Conservation (phyloP, 257 asterid genomes). For the Forsythia viridissima region DNA sequence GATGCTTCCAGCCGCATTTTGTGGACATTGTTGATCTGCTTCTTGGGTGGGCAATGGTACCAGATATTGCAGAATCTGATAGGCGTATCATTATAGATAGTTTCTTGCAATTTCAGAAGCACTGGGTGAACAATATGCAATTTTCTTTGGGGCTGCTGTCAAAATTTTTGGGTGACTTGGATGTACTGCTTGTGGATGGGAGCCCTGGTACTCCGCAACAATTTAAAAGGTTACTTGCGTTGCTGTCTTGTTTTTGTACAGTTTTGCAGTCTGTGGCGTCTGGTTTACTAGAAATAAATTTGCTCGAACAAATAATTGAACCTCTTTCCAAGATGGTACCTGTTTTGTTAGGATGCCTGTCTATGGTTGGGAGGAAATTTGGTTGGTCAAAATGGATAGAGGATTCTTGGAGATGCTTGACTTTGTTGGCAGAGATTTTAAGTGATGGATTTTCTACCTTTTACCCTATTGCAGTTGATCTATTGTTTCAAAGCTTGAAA, state of each 20-base stretch:
- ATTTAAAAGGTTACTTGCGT: slow-evolving; percentile 77
- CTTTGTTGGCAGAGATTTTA: slow-evolving; percentile 94
- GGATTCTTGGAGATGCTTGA: slow-evolving; percentile 98
- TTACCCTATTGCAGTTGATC: slow-evolving; percentile 75
- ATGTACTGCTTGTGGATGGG: slow-evolving; percentile 81
- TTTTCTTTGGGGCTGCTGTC: slow-evolving; percentile 88
- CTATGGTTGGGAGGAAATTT: slow-evolving; percentile 81
- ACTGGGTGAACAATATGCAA: slow-evolving; percentile 97
- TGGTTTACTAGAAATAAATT: slow-evolving; percentile 90
- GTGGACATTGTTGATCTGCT: slow-evolving; percentile 93
- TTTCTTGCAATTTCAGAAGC: slow-evolving; percentile 94
- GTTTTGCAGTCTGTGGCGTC: slow-evolving; percentile 94
- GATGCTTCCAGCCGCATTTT: slow-evolving; percentile 96
- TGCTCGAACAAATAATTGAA: slow-evolving; percentile 76
- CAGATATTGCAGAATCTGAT: slow-evolving; percentile 76
- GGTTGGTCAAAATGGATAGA: slow-evolving; percentile 97
- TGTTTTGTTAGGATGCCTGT: slow-evolving; percentile 71
- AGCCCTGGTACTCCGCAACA: slow-evolving; percentile 82
- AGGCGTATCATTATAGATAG: slow-evolving; percentile 87
- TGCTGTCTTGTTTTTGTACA: slow-evolving; percentile 84
- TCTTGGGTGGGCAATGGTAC: slow-evolving; percentile 98
- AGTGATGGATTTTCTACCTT: slow-evolving; percentile 78
- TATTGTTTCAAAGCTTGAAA: slow-evolving; percentile 84
- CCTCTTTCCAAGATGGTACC: slow-evolving; percentile 93
- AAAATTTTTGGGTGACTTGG: slow-evolving; percentile 96